Base-by-base conservation (phyloP, 805 yeast species). In the Starmerella scarabaei region DNA sequence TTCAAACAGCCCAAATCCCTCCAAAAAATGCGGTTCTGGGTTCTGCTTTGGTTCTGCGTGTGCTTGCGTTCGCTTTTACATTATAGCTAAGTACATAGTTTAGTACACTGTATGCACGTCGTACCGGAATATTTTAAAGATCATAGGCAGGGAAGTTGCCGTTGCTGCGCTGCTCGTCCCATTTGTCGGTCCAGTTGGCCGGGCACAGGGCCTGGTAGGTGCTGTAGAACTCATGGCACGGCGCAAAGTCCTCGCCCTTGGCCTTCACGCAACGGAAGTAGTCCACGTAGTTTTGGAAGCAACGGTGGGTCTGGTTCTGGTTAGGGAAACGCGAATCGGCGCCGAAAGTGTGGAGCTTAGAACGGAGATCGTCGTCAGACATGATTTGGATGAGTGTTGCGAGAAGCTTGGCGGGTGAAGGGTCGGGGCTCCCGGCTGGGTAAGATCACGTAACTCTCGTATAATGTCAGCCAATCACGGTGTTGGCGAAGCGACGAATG, bases 181-280 rank as follows among this genome's bases (percentile, higher is more conserved):
- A 63, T 53, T 58, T 59, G 42, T 52, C 61, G 34, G 56, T 52
- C 66, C 64, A 60, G 39, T 51, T 33, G 7, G 46, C 45, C 36
- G 66, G 66, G 57, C 67, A 64, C 45, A 64, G 69, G 19, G 95
- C 74, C 55, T 80, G 74, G 73, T 73, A 91, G 42, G 96, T 83
- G 66, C 75, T 80, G 77, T 75, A 82, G 71, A 91, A 91, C 56
- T 82, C 86, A 67, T 85, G 73, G 68, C 98, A 91, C 59, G 97
- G 97, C 57, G 86, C 94, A 60, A 91, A 91, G 48, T 86, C 97
- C 68, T 88, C 96, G 61, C 98, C 98, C 70, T 88, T 88, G 53
- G 86, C 84, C 58, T 77, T 80, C 62, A 91, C 75, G 72, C 98
- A 91, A 67, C 85, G 86, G 79, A 81, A 91, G 77, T 88, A 91